Evolutionary conservation across 306 rosid species (phyloP).

Genomic region (Prunus kanzakura): DNA sequence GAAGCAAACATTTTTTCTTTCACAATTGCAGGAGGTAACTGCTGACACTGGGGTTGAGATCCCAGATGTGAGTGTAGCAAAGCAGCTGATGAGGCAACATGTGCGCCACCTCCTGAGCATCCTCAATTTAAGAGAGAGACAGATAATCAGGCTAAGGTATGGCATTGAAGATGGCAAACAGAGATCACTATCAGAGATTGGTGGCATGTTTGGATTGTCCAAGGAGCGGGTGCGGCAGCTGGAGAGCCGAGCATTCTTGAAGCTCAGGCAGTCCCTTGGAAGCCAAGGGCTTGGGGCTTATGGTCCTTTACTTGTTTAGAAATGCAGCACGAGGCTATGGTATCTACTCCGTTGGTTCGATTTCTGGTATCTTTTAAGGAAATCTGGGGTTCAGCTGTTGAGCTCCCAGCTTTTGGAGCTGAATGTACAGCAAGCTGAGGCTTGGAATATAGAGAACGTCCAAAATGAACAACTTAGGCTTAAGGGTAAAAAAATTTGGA

Average conservation of each 20-base stretch:
- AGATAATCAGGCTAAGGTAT: constrained; percentile 67
- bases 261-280: constrained; percentile 62
- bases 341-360: constrained; percentile 11
- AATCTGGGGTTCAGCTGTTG: constrained; percentile 15
- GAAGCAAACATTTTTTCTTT: background rate
- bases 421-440: constrained; percentile 24
- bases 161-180: constrained; percentile 72
- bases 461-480: background rate
- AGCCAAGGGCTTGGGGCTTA: constrained; percentile 71
- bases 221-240: constrained; percentile 78
- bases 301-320: constrained; percentile 51
- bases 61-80: constrained; percentile 57
- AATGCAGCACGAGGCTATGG: constrained; percentile 13
- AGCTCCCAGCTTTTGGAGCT: constrained; percentile 9
- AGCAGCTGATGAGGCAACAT: constrained; percentile 79
- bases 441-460: background rate
- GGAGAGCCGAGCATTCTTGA: constrained; percentile 57
- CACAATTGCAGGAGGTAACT: constrained; percentile 69
- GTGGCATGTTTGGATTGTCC: constrained; percentile 57
- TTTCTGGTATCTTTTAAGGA: constrained; percentile 22
- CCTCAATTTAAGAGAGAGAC: constrained; percentile 64
- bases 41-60: constrained; percentile 64
- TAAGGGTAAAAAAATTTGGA: background rate
- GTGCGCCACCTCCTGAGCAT: constrained; percentile 51
- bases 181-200: constrained; percentile 59